phyloP scores from a whole-genome alignment of 2,329 filamentous ascomycete genomes.

The Neocucurbitaria cava region DNA sequence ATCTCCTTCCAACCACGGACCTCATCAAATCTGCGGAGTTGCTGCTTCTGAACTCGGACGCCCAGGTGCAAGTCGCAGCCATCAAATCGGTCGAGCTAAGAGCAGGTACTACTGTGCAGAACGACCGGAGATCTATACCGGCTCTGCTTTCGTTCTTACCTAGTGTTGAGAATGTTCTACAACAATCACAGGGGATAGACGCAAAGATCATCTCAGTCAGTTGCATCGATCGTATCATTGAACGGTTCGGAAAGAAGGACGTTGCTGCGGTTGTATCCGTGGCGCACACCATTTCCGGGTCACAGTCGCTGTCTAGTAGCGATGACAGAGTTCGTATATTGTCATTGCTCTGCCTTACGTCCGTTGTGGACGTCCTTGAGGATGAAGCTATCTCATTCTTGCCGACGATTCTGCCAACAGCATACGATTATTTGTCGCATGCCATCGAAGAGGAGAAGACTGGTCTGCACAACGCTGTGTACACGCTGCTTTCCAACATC shows the following conservation, averaged over 20 bases:
- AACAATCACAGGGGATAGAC: constrained; percentile 72
- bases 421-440: constrained; percentile 72
- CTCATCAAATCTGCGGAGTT: constrained; percentile 88
- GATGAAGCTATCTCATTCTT: constrained; percentile 86
- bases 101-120: constrained; percentile 74
- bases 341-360: constrained; percentile 87
- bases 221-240: constrained; percentile 90
- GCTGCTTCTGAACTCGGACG: constrained; percentile 76
- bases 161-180: constrained; percentile 77
- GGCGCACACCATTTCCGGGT: constrained; percentile 77
- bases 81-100: constrained; percentile 75
- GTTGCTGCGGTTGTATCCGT: constrained; percentile 76
- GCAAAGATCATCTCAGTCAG: constrained; percentile 86
- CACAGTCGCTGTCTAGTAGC: constrained; percentile 75
- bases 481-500: constrained; percentile 78
- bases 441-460: constrained; percentile 64
- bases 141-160: constrained; percentile 81
- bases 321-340: constrained; percentile 79
- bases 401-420: constrained; percentile 74
- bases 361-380: constrained; percentile 84
- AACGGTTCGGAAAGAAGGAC: constrained; percentile 95
- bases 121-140: constrained; percentile 70
- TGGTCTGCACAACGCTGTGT: constrained; percentile 81
- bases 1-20: constrained; percentile 83
- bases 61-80: constrained; percentile 78